Conservation (phyloP, 495 filamentous ascomycete genomes). For the Penicillium crystallinum region DNA sequence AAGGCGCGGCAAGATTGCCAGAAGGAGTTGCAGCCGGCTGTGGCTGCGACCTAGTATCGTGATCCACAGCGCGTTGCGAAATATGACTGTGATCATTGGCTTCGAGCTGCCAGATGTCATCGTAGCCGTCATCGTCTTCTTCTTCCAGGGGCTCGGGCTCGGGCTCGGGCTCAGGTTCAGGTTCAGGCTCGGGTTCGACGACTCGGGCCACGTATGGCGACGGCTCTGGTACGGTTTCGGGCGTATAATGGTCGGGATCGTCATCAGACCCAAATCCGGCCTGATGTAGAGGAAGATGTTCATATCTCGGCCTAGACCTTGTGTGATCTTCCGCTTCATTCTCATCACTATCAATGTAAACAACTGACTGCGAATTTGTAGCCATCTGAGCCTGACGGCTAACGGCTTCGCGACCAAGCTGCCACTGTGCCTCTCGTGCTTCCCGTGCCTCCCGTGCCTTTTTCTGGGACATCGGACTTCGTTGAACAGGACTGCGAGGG, state of each 20-base stretch:
- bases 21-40: slow-evolving; percentile 11
- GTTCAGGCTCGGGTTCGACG: slow-evolving; percentile 3
- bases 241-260: background rate
- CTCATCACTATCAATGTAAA: slow-evolving; percentile 48
- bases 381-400: slow-evolving; percentile 47
- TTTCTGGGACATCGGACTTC: background rate
- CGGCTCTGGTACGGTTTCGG: background rate
- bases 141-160: slow-evolving; percentile 11
- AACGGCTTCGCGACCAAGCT: slow-evolving; percentile 46
- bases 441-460: slow-evolving; percentile 21
- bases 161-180: too few relatives aligned
- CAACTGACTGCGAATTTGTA: slow-evolving; percentile 38
- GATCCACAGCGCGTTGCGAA: slow-evolving; percentile 20
- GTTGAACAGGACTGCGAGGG: background rate
- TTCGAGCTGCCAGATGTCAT: slow-evolving; percentile 45
- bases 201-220: background rate
- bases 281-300: slow-evolving; percentile 20
- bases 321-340: slow-evolving; percentile 9
- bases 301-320: background rate
- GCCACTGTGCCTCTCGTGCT: slow-evolving; percentile 47
- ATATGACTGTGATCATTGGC: slow-evolving; percentile 32
- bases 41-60: background rate
- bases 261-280: slow-evolving; percentile 4
- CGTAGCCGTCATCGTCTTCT: slow-evolving; percentile 33
- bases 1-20: slow-evolving; percentile 3